These are phyloP conservation scores for Epichloe scottii DNA, from an alignment of 2,329 filamentous ascomycete species.

Conservation along the genomic window DNA sequence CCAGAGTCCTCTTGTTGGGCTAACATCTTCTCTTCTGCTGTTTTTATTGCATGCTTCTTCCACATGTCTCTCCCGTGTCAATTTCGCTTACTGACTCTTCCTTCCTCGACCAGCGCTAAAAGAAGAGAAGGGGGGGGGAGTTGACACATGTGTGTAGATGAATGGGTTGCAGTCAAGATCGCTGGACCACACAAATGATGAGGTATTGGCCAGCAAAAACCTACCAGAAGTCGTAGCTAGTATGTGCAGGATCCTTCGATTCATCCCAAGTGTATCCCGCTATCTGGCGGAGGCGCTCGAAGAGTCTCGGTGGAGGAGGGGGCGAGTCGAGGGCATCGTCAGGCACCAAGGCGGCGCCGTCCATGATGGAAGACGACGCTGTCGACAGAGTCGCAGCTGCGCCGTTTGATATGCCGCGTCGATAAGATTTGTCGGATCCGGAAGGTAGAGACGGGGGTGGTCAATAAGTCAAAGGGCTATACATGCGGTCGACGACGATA, in stretches of 20 bases:
- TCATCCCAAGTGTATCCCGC: constrained; percentile 70
- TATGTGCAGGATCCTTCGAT: constrained; percentile 41
- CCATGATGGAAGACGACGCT: constrained; percentile 28
- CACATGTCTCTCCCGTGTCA: neutral
- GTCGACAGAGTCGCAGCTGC: constrained; percentile 5
- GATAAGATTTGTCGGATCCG: neutral
- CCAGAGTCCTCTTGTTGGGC: neutral
- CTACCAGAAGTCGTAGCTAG: constrained; percentile 81
- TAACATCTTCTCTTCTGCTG: neutral
- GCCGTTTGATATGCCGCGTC: neutral
- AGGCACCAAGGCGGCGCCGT: constrained; percentile 33
- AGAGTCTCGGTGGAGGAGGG: constrained; percentile 54
- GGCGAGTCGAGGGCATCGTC: constrained; percentile 51
- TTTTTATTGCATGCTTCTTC: neutral
- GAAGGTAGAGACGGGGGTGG: neutral
- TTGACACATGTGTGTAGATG: neutral
- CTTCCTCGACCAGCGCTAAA: no score
- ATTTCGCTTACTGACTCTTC: no score
- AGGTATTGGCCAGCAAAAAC: constrained; percentile 7
- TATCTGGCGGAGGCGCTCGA: constrained; percentile 60
- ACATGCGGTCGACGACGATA: constrained; percentile 15
- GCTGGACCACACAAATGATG: no score
- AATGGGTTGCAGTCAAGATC: neutral
- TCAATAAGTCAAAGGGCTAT: constrained; percentile 12
- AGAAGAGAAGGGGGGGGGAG: no score